Conservation (phyloP, 805 yeast species). For the Danielozyma ontarioensis region DNA sequence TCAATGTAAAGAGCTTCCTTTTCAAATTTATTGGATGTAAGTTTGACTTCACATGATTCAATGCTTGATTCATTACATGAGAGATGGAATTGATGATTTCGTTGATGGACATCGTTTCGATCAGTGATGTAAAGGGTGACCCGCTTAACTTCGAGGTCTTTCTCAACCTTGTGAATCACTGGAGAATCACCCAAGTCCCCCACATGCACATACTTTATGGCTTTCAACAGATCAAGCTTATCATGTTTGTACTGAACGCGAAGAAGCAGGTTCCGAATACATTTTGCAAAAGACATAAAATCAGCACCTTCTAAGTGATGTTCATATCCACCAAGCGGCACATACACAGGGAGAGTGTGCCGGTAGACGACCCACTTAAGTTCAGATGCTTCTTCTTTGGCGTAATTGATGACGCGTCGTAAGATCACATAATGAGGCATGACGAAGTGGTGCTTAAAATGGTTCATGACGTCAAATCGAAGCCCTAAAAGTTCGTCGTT, state of each 20-base stretch:
- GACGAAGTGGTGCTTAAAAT: conserved; percentile 16
- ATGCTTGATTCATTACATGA: not conserved
- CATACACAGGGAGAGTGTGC: conserved; percentile 32
- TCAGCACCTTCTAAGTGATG: conserved; percentile 7
- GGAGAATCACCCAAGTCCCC: conserved; percentile 1
- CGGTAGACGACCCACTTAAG: conserved; percentile 26
- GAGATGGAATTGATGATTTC: not conserved
- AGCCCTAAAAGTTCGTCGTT: conserved; percentile 38
- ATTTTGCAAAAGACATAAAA: conserved; percentile 15
- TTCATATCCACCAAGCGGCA: conserved; percentile 18
- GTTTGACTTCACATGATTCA: not conserved
- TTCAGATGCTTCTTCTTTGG: conserved; percentile 3
- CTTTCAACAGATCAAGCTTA: conserved; percentile 14
- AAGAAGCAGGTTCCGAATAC: conserved; percentile 17
- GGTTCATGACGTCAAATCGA: conserved; percentile 42
- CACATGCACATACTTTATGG: conserved; percentile 4
- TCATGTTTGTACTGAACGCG: conserved; percentile 29
- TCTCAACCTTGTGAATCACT: conserved; percentile 11
- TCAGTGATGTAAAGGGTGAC: conserved; percentile 8
- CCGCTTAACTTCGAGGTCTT: conserved; percentile 23
- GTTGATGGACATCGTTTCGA: no score
- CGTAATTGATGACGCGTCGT: conserved; percentile 2
- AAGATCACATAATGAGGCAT: conserved; percentile 46
- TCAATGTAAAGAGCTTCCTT: conserved; percentile 2
- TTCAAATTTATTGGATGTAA: not conserved